phyloP scores from a whole-genome alignment of 371 early-diverging fungal genomes.

The Apophysomyces variabilis region DNA sequence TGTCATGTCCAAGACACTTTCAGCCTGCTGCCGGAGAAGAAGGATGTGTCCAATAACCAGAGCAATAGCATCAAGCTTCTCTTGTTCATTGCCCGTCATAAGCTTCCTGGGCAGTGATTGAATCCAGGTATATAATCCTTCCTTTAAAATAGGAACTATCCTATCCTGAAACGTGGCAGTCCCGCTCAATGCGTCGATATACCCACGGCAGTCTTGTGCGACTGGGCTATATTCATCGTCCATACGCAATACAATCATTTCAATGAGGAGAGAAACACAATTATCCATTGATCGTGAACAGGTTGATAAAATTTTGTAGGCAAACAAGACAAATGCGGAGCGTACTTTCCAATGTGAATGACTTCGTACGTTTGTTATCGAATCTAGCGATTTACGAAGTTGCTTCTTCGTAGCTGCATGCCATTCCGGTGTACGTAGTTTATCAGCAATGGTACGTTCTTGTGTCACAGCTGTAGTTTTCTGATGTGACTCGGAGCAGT shows the following conservation, averaged over 20 bases:
- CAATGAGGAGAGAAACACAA: constrained; percentile 41
- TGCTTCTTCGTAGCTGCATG: constrained; percentile 29
- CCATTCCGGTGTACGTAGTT: constrained; percentile 29
- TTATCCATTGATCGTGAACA: constrained; percentile 49
- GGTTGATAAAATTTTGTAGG: constrained; percentile 35
- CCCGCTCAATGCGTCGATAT: constrained; percentile 27
- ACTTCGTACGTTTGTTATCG: constrained; percentile 35
- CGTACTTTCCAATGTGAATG: constrained; percentile 52
- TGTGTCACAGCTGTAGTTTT: background rate
- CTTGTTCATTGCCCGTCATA: constrained; percentile 46
- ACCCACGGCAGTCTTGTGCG: constrained; percentile 23
- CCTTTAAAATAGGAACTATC: constrained; percentile 44
- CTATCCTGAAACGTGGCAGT: constrained; percentile 19
- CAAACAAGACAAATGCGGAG: constrained; percentile 46
- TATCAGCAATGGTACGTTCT: background rate
- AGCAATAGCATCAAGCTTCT: constrained; percentile 43
- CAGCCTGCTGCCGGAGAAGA: constrained; percentile 42
- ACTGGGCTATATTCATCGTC: constrained; percentile 54
- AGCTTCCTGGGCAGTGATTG: constrained; percentile 48
- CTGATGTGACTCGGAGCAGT: background rate
- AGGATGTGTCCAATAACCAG: constrained; percentile 47
- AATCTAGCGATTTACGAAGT: constrained; percentile 28
- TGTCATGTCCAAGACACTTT: constrained; percentile 36
- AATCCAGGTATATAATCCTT: constrained; percentile 47
- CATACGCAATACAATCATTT: constrained; percentile 49